These are phyloP conservation scores for Penicillium crustosum DNA, from an alignment of 2,329 filamentous ascomycete species.

Conservation along the genomic window DNA sequence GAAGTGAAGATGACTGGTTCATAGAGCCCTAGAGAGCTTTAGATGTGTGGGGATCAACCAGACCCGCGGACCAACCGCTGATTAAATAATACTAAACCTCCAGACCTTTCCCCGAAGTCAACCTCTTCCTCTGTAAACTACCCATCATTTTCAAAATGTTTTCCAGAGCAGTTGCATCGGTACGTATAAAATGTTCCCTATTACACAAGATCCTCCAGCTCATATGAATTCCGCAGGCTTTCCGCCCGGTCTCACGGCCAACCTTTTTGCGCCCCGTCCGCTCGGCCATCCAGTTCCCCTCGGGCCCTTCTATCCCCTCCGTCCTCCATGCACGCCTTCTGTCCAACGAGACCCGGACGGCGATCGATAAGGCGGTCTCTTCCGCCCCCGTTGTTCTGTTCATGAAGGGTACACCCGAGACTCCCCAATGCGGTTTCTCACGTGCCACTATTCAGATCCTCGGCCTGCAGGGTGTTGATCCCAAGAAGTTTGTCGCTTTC, in stretches of 20 bases:
- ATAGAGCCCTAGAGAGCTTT: not conserved
- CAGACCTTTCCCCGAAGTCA: slow-evolving; percentile 3
- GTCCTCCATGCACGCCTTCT: slow-evolving; percentile 60
- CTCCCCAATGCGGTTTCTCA: slow-evolving; percentile 94
- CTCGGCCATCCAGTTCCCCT: slow-evolving; percentile 11
- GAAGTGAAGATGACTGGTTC: not conserved
- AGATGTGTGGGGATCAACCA: slow-evolving; percentile 13
- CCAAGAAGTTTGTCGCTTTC: slow-evolving; percentile 94
- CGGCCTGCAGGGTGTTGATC: slow-evolving; percentile 91
- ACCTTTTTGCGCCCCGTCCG: slow-evolving; percentile 24
- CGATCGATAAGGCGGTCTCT: slow-evolving; percentile 85
- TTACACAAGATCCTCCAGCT: not conserved
- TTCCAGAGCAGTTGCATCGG: slow-evolving; percentile 25
- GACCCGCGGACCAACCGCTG: slow-evolving; percentile 14
- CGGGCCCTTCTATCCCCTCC: slow-evolving; percentile 40
- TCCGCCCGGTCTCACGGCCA: slow-evolving; percentile 33
- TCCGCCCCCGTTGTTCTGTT: slow-evolving; percentile 94
- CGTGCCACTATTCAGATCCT: slow-evolving; percentile 92
- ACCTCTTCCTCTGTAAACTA: slow-evolving; percentile 7
- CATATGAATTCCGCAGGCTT: slow-evolving; percentile 22
- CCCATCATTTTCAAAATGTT: slow-evolving; percentile 26
- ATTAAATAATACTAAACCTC: slow-evolving; percentile 18
- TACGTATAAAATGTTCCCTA: not conserved
- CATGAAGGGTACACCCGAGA: slow-evolving; percentile 98
- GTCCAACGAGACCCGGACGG: slow-evolving; percentile 73